phyloP scores from a whole-genome alignment of 2,329 filamentous ascomycete genomes.

The Cladosporium sphaerospermum region DNA sequence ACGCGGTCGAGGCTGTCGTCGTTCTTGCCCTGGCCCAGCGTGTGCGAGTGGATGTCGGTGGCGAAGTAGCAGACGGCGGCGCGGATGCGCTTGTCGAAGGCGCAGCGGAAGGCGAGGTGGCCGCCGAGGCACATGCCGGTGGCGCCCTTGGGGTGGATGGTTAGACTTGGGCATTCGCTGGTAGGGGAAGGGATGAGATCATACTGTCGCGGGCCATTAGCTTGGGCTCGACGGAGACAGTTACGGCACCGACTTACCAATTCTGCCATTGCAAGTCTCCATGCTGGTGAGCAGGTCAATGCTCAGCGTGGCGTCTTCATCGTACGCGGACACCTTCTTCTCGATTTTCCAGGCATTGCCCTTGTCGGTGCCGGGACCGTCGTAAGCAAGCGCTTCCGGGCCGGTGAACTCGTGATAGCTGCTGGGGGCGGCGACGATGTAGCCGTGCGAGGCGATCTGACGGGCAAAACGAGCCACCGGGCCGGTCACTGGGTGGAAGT shows the following conservation, averaged over 20 bases:
- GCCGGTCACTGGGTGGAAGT: conserved; percentile 63
- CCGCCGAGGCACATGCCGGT: conserved; percentile 93
- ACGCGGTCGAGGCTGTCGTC: conserved; percentile 59
- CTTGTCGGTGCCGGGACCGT: conserved; percentile 77
- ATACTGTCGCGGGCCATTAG: not conserved
- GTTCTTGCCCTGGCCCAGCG: conserved; percentile 61
- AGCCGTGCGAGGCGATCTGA: conserved; percentile 87
- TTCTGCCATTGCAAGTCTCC: conserved; percentile 60
- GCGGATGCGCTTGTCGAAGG: conserved; percentile 68
- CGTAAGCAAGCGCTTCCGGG: conserved; percentile 76
- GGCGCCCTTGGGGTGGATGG: conserved; percentile 31
- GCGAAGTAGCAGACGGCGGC: conserved; percentile 85
- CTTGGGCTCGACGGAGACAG: not conserved
- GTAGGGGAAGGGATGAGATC: no score
- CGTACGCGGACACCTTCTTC: conserved; percentile 76
- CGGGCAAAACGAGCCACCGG: conserved; percentile 84
- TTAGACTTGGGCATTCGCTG: not conserved
- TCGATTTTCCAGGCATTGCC: conserved; percentile 82
- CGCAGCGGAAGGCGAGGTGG: conserved; percentile 66
- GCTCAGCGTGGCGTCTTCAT: conserved; percentile 49
- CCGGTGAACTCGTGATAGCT: conserved; percentile 92
- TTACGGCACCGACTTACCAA: conserved; percentile 44
- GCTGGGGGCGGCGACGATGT: conserved; percentile 84
- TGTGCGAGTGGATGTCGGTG: conserved; percentile 78
- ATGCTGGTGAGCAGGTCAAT: conserved; percentile 37